Conservation (phyloP, 805 yeast species). For the Lachancea waltii region DNA sequence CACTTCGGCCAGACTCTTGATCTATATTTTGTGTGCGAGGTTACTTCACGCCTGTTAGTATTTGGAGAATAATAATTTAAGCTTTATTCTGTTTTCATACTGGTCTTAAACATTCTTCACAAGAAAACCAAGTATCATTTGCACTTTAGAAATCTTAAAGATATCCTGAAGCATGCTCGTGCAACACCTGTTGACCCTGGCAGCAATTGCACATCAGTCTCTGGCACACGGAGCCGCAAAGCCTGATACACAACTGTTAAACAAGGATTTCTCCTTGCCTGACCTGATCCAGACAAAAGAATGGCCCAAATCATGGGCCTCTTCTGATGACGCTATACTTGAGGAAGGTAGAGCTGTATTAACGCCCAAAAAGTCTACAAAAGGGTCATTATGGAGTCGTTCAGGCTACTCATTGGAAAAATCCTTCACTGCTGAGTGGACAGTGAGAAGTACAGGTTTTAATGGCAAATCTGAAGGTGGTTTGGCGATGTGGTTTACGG, state of each 20-base stretch:
- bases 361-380: conserved; percentile 37
- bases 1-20: too few relatives aligned
- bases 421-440: conserved; percentile 53
- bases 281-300: conserved; percentile 32
- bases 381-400: conserved; percentile 44
- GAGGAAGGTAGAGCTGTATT: conserved; percentile 49
- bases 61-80: too few relatives aligned
- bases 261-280: conserved; percentile 34
- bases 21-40: too few relatives aligned
- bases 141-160: neutral
- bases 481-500: conserved; percentile 50
- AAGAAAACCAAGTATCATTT: too few relatives aligned
- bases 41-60: too few relatives aligned
- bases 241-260: conserved; percentile 21
- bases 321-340: conserved; percentile 35
- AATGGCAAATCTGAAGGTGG: conserved; percentile 49
- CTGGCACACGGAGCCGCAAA: conserved; percentile 3
- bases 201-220: conserved; percentile 1
- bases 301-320: conserved; percentile 34
- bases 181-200: conserved; percentile 1
- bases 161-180: conserved; percentile 5
- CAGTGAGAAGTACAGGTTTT: conserved; percentile 55
- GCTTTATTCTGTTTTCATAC: too few relatives aligned
- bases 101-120: too few relatives aligned
- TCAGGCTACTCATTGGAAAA: conserved; percentile 28